These are phyloP conservation scores for Pichia ethanolica DNA, from an alignment of 805 yeast genomes.

Conservation along the genomic window DNA sequence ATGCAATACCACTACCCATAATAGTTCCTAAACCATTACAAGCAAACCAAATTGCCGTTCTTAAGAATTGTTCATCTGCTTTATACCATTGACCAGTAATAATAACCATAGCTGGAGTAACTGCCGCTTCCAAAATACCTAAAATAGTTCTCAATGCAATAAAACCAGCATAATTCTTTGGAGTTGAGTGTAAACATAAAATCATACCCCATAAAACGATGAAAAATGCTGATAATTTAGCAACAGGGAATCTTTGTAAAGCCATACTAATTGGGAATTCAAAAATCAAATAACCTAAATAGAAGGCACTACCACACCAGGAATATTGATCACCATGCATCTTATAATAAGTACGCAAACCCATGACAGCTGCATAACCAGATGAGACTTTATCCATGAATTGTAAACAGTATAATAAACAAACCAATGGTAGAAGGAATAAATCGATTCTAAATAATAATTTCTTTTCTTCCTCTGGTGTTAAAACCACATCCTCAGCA, in stretches of 20 bases:
- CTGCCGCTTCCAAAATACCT: conserved; percentile 35
- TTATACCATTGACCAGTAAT: conserved; percentile 28
- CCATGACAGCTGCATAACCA: conserved; percentile 51
- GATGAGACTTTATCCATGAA: conserved; percentile 54
- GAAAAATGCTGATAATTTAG: conserved; percentile 27
- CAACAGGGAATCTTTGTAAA: conserved; percentile 40
- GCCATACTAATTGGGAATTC: conserved; percentile 43
- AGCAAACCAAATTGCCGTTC: conserved; percentile 26
- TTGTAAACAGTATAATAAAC: conserved; percentile 42
- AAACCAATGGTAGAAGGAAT: conserved; percentile 43
- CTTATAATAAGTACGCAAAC: conserved; percentile 40
- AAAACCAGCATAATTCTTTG: conserved; percentile 40
- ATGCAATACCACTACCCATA: conserved; percentile 27
- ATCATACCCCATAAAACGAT: conserved; percentile 39
- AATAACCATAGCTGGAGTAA: conserved; percentile 31
- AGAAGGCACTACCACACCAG: conserved; percentile 25
- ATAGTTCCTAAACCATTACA: conserved; percentile 26
- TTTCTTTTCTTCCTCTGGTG: conserved; percentile 5
- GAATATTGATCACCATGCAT: conserved; percentile 36
- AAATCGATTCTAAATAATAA: conserved; percentile 38
- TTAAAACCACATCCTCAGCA: conserved; percentile 5
- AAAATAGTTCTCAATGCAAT: conserved; percentile 40
- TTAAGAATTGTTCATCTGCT: conserved; percentile 26
- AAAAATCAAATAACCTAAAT: conserved; percentile 42
- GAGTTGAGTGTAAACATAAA: conserved; percentile 40